Evolutionary conservation across 192 early-diverging fungal species (phyloP), one percentile per base, ranked within the genome.

Genomic region (Coemansia sp.): DNA sequence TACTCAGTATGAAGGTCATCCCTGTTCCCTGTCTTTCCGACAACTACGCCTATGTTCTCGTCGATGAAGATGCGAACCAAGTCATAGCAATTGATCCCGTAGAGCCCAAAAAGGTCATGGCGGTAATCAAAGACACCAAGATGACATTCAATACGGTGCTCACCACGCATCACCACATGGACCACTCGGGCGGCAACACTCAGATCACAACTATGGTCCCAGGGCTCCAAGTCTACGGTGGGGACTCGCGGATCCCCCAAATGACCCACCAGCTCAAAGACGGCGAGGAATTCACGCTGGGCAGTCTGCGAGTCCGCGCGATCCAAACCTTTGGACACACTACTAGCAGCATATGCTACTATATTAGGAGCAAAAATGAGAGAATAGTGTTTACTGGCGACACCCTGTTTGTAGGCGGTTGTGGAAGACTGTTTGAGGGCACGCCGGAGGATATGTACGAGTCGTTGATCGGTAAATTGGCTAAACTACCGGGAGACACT

Each of bases 361-460:
- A 87, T 76, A 87, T 96, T 18, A 86, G 85, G 42, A 90, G 91
- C 73, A 85, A 76, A 11, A 38, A 10, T 7, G 72, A 93, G 59
- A 82, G 79, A 54, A 91, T 89, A 16, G 94, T 95, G 22, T 98
- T 98, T 70, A 96, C 95, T 10, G 96, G 96, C 22, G 93, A 95
- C 63, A 94, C 92, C 10, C 77, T 94, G 55, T 95, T 93, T 73
- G 80, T 95, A 36, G 92, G 84, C 64, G 93, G 93, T 8, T 97
- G 96, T 74, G 97, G 97, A 6, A 75, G 90, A 22, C 96, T 98
- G 74, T 98, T 98, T 80, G 97, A 98, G 74, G 97, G 96, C 13
- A 91, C 91, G 0, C 85, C 93, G 0, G 73, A 84, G 36, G 90
- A 96, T 51, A 97, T 98, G 97, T 78, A 94, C 80, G 79, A 89